These are phyloP conservation scores for Syncephalis fuscata DNA, from an alignment of 371 early-diverging fungal species.

Conservation along the genomic window DNA sequence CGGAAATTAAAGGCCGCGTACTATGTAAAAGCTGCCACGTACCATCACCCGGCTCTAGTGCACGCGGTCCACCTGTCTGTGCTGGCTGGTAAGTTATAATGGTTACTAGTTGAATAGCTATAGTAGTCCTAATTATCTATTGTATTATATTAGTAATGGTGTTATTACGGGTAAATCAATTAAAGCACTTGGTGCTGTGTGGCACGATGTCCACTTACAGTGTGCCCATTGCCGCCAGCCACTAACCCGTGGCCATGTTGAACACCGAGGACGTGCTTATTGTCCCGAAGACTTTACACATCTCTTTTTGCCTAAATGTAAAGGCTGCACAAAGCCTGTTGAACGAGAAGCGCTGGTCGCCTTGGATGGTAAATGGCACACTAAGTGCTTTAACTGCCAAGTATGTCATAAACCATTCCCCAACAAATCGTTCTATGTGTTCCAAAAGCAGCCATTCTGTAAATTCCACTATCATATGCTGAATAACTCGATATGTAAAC, in stretches of 20 bases:
- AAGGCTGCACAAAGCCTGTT: conserved; percentile 43
- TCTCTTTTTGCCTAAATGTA: conserved; percentile 44
- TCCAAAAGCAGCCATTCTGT: conserved; percentile 67
- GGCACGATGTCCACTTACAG: conserved; percentile 46
- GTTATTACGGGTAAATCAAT: conserved; percentile 30
- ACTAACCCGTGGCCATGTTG: conserved; percentile 28
- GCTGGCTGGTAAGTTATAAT: conserved; percentile 7
- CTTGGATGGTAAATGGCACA: conserved; percentile 69
- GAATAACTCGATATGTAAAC: conserved; percentile 61
- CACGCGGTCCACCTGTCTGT: conserved; percentile 2
- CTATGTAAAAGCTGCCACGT: too few relatives aligned
- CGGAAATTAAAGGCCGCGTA: too few relatives aligned
- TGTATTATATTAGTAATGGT: conserved; percentile 19
- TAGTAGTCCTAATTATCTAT: too few relatives aligned
- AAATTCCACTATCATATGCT: conserved; percentile 63
- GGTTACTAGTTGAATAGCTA: too few relatives aligned
- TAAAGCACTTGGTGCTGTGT: conserved; percentile 38
- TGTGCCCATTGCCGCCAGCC: conserved; percentile 46
- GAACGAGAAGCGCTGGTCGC: conserved; percentile 62
- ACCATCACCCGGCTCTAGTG: conserved; percentile 2
- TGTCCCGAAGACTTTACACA: conserved; percentile 54
- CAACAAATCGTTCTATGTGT: conserved; percentile 74
- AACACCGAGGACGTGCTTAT: conserved; percentile 56
- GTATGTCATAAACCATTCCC: conserved; percentile 65
- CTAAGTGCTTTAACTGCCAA: conserved; percentile 54